Conservation (phyloP, 2,329 filamentous ascomycete species). For the Colletotrichum orchidophilum region DNA sequence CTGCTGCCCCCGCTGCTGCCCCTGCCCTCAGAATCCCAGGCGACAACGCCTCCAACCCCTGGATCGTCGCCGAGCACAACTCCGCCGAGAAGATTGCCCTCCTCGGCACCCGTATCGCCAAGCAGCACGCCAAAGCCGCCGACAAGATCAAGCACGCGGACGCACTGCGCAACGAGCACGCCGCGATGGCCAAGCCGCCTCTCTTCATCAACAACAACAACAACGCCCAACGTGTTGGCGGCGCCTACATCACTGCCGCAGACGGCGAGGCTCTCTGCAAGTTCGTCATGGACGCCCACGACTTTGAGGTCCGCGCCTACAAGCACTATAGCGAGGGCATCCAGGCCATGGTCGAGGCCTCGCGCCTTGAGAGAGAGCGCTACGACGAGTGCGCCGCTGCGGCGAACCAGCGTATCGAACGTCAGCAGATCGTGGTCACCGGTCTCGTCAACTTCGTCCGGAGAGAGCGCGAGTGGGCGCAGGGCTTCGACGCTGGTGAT, state of each 20-base stretch:
- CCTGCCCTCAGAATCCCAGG: neutral
- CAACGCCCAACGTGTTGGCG: too few species aligned
- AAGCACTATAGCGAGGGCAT: neutral
- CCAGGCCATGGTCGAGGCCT: neutral
- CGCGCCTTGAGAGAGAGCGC: neutral
- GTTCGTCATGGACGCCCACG: neutral
- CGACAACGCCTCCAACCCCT: neutral
- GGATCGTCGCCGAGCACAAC: neutral
- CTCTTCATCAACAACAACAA: neutral
- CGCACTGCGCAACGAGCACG: slow-evolving; percentile 5
- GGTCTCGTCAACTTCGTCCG: too few species aligned
- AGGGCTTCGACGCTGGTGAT: too few species aligned
- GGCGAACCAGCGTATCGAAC: neutral
- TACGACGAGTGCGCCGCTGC: neutral
- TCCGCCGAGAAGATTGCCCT: neutral
- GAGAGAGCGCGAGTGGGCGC: too few species aligned
- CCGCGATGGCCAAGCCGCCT: neutral
- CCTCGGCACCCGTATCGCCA: neutral
- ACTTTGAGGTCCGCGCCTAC: neutral
- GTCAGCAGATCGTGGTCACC: neutral
- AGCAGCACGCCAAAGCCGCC: neutral
- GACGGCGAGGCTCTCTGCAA: neutral
- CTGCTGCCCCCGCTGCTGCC: neutral
- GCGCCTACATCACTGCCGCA: neutral
- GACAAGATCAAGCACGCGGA: slow-evolving; percentile 19